Conservation (phyloP, 306 rosid genomes). For the Pyrus betulifolia region DNA sequence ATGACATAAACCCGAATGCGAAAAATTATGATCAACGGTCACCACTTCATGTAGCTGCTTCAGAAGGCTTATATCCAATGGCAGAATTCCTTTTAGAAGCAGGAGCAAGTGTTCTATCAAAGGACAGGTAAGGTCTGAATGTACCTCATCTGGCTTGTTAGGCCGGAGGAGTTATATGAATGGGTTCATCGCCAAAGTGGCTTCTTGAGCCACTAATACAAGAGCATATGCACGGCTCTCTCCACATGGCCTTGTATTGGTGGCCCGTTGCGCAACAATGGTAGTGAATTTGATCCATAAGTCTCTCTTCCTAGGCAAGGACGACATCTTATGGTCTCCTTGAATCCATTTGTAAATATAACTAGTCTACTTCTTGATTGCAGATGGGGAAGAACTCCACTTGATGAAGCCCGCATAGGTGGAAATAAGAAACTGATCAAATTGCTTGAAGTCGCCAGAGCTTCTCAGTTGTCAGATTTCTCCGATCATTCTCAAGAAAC, state of each 20-base stretch:
- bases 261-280: too few species aligned
- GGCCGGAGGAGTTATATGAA: too few species aligned
- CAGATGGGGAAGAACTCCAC: conserved; percentile 72
- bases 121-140: conserved; percentile 45
- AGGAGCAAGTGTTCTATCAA: conserved; percentile 56
- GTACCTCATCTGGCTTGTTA: not conserved
- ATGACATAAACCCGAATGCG: conserved; percentile 52
- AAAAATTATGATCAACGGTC: conserved; percentile 55
- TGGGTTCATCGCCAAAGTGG: too few species aligned
- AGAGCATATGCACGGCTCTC: too few species aligned
- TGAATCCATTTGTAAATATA: not conserved
- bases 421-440: conserved; percentile 46
- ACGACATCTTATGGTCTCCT: not conserved
- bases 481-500: conserved; percentile 19
- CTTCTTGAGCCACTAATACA: too few species aligned
- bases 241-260: too few species aligned
- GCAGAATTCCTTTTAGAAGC: conserved; percentile 46
- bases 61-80: conserved; percentile 44
- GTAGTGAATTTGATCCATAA: too few species aligned
- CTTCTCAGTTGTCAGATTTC: conserved; percentile 32
- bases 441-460: conserved; percentile 46
- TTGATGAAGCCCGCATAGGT: conserved; percentile 46
- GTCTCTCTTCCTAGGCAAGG: not conserved
- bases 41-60: conserved; percentile 57
- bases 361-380: conserved; percentile 9